phyloP scores from a whole-genome alignment of 768 basidiomycete species.

The Auriscalpium vulgare region DNA sequence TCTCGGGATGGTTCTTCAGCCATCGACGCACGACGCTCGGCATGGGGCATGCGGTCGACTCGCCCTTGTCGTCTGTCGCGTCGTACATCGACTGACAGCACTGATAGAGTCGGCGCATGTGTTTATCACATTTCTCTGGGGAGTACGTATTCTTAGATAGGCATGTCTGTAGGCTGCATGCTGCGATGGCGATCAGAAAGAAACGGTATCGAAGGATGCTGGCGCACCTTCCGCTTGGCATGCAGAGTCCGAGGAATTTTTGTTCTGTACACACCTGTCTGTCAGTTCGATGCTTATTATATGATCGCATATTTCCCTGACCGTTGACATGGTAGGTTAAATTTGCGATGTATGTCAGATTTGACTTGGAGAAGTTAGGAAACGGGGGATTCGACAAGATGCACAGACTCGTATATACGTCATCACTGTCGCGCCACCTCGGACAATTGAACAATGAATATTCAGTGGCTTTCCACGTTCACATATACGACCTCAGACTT shows the following conservation, averaged over 20 bases:
- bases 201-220: neutral
- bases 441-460: too few relatives aligned
- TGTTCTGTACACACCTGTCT: too few relatives aligned
- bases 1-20: conserved; percentile 44
- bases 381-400: too few relatives aligned
- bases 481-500: too few relatives aligned
- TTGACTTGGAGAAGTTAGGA: too few relatives aligned
- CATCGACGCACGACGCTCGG: conserved; percentile 45
- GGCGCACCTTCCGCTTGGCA: conserved; percentile 14
- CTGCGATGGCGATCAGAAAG: conserved; percentile 26
- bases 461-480: too few relatives aligned
- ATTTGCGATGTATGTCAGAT: too few relatives aligned
- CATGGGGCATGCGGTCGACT: conserved; percentile 59
- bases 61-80: conserved; percentile 26
- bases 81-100: conserved; percentile 59
- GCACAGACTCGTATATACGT: too few relatives aligned
- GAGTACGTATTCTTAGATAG: conserved; percentile 54
- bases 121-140: conserved; percentile 52
- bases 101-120: conserved; percentile 45
- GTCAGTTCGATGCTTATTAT: too few relatives aligned
- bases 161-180: conserved; percentile 57
- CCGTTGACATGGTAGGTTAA: too few relatives aligned
- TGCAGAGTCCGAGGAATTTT: neutral
- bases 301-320: too few relatives aligned
- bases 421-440: too few relatives aligned